phyloP scores from a whole-genome alignment of 805 yeast species.

The Sugiyamaella smithiae region DNA sequence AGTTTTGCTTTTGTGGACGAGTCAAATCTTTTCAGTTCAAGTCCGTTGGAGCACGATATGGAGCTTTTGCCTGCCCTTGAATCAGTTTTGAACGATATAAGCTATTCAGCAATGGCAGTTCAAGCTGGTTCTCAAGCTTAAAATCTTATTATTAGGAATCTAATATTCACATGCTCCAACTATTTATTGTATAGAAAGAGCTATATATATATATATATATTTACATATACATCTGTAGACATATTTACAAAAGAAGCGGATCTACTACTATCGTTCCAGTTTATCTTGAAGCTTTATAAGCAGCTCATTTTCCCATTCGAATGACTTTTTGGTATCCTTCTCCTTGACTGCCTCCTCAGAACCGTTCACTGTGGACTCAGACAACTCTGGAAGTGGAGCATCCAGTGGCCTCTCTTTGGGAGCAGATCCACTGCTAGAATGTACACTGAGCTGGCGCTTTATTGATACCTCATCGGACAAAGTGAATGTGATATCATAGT shows the following conservation, averaged over 20 bases:
- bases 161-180: no score
- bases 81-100: background rate
- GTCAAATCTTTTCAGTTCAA: background rate
- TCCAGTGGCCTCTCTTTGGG: constrained; percentile 12
- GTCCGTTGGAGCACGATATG: no score
- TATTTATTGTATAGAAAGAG: no score
- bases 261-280: no score
- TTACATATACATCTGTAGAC: no score
- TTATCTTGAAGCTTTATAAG: constrained; percentile 11
- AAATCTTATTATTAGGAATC: no score
- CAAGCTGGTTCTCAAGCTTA: no score
- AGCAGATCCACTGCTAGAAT: background rate
- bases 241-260: no score
- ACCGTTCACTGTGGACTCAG: background rate
- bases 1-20: background rate
- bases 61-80: constrained; percentile 2
- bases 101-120: no score
- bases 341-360: background rate
- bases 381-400: constrained; percentile 10
- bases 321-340: constrained; percentile 7
- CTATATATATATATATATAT: no score
- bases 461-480: constrained; percentile 4
- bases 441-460: background rate
- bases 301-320: constrained; percentile 25
- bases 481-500: constrained; percentile 11